Evolutionary conservation across 2,329 filamentous ascomycete species (phyloP), one percentile per base, ranked within the genome.

Genomic region (Emergomyces pasteurianus): DNA sequence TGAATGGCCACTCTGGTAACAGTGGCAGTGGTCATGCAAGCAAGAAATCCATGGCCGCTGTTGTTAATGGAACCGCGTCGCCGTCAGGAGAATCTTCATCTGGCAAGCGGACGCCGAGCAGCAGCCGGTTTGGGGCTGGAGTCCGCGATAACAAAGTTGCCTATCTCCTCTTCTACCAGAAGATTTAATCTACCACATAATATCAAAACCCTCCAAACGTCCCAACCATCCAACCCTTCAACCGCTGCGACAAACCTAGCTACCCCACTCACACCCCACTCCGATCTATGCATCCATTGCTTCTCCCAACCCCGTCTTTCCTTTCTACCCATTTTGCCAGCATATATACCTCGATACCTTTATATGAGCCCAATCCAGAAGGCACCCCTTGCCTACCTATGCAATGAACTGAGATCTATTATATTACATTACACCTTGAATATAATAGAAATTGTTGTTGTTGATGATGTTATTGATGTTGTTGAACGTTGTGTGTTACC

Each of bases 111-210:
- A 84, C 74, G 64, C 78, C 72, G 80, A 84, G 75, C 53, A 74
- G 74, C 60, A 74, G 74, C 60, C 73, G 75, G 73, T 85, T 86
- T 67, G 81, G 80, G 21, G 75, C 89, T 71, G 49, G 49, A 31
- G 49, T n/a, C 18, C 90, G 90, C 75, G 92, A 97, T 74, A 96
- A 92, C 80, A 96, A 95, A 80, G 92, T 96, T 62, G 94, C 94
- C 3, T 99, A 99, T 76, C 84, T 99, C 66, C 78, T 99, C 70
- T 95, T 99, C 77, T 99, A 99, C 74, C 88, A 96, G 78, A 85
- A 85, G 69, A 83, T 94, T 55, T 59, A 61, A 26, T 40, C 18
- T 36, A 21, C 53, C 31, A 21, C 23, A 9, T 49, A 28, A 49
- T 28, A 49, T 23, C 14, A 12, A 49, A 18, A 16, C 9, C 3